phyloP scores from a whole-genome alignment of 495 filamentous ascomycete genomes.

The Cercophora sp. region DNA sequence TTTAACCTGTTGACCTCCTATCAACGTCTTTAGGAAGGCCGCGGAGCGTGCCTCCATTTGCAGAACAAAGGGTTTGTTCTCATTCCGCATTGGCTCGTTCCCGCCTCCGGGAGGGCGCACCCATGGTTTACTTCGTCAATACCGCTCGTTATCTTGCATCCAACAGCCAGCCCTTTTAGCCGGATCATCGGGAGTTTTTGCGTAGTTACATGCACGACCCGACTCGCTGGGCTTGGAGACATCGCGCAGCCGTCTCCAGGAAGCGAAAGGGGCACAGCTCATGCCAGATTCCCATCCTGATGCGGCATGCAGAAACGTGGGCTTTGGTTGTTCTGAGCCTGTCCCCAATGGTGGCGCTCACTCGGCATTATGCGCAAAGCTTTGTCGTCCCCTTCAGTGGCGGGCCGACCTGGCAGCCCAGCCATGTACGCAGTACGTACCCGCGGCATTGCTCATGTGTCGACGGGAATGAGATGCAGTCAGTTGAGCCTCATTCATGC shows the following conservation, averaged over 20 bases:
- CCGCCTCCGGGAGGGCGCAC: no score
- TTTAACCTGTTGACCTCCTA: no score
- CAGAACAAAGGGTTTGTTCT: no score
- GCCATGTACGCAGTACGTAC: no score
- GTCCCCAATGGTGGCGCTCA: slow-evolving; percentile 1
- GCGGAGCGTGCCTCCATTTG: no score
- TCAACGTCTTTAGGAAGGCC: no score
- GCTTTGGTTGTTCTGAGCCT: neutral
- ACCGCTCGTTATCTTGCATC: neutral
- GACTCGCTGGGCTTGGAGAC: neutral
- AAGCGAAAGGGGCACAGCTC: neutral
- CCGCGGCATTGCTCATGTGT: no score
- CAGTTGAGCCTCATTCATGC: slow-evolving; percentile 20
- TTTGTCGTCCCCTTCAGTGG: no score
- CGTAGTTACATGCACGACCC: neutral
- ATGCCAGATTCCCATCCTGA: slow-evolving; percentile 7
- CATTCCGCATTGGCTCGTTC: no score
- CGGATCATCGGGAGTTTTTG: neutral
- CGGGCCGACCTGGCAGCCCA: no score
- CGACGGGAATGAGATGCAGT: slow-evolving; percentile 13
- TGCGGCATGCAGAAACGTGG: slow-evolving; percentile 3
- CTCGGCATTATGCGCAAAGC: neutral
- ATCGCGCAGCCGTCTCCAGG: neutral
- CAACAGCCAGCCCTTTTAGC: neutral
- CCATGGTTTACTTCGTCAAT: no score